Conservation (phyloP, 148 eudicot species). For the Rhododendron kiyosumense region DNA sequence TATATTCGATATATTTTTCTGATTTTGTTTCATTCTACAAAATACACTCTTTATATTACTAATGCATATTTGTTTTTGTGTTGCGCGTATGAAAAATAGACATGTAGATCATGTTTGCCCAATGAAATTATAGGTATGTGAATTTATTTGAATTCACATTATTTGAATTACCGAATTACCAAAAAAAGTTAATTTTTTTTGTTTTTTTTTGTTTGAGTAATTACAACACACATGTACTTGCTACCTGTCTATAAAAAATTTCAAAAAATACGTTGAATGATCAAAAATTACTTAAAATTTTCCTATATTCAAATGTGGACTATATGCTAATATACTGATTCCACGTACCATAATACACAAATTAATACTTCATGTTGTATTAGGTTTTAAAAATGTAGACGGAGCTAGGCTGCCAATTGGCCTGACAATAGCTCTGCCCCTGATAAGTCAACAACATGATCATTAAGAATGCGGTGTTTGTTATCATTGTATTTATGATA, state of each 20-base stretch:
- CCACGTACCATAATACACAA: not conserved
- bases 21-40: not conserved
- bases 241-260: not conserved
- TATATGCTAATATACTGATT: not conserved
- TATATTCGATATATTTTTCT: not conserved
- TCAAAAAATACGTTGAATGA: not conserved
- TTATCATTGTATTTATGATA: too few species aligned
- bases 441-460: not conserved
- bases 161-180: too few species aligned
- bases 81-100: too few species aligned
- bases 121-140: not conserved
- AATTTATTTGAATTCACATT: too few species aligned
- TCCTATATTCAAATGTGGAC: not conserved
- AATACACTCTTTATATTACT: too few species aligned
- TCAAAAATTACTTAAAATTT: not conserved
- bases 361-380: not conserved
- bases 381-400: not conserved
- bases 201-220: not conserved
- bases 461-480: too few species aligned
- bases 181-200: too few species aligned
- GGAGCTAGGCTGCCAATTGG: not conserved
- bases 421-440: not conserved
- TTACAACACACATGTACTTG: not conserved
- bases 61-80: too few species aligned
- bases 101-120: too few species aligned